phyloP scores from a whole-genome alignment of 352 stramenopile species.

The Pythium plurisporium region DNA sequence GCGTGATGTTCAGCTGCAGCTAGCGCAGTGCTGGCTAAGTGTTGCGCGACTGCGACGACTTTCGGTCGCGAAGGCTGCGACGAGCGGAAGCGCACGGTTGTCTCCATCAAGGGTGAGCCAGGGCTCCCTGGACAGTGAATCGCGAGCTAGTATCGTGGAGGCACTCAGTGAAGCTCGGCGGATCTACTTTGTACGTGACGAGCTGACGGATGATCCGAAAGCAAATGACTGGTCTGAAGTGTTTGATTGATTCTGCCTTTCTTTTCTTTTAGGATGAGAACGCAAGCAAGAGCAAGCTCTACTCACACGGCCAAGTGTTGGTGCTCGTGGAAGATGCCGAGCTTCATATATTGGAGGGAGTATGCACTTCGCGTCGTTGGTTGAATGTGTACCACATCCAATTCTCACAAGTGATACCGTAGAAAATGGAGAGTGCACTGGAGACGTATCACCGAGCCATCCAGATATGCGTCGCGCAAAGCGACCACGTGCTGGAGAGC shows the following conservation, averaged over 20 bases:
- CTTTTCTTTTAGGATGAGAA: conserved; percentile 15
- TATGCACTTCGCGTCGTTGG: conserved; percentile 4
- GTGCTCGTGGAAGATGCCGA: conserved; percentile 49
- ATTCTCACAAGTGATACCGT: no score
- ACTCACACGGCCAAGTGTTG: conserved; percentile 35
- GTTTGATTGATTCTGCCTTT: neutral
- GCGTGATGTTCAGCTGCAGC: conserved; percentile 31
- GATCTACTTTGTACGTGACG: conserved; percentile 14
- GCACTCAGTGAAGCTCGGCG: neutral
- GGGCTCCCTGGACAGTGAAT: neutral
- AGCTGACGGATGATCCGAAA: no score
- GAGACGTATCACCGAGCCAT: conserved; percentile 34
- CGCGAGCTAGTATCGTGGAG: neutral
- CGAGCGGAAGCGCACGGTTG: no score
- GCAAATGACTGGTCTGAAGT: no score
- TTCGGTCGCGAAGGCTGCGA: no score
- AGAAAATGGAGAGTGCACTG: conserved; percentile 31
- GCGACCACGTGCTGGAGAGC: conserved; percentile 43
- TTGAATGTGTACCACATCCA: neutral
- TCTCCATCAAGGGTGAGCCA: no score
- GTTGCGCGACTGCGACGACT: conserved; percentile 12
- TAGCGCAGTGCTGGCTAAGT: conserved; percentile 14
- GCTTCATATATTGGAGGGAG: conserved; percentile 25
- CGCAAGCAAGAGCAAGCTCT: conserved; percentile 23
- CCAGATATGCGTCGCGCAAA: conserved; percentile 36